Conservation (phyloP, 176 grass and related monocot species). For the Aegilops longissima region DNA sequence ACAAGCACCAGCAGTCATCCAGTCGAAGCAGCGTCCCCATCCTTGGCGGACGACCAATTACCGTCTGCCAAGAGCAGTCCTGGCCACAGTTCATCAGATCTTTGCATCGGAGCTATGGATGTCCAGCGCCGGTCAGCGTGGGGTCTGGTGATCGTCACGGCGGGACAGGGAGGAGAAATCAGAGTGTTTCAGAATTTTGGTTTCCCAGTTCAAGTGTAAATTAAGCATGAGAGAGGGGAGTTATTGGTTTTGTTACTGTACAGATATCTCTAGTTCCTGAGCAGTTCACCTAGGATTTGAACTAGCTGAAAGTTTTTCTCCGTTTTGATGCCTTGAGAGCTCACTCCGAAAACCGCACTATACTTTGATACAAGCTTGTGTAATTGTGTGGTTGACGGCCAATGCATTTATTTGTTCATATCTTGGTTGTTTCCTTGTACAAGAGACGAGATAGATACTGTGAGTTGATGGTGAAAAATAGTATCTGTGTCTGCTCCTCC, state of each 20-base stretch:
- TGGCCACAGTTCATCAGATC: slow-evolving; percentile 41
- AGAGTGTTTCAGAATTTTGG: slow-evolving; percentile 96
- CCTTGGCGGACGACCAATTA: slow-evolving; percentile 55
- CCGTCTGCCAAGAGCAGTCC: slow-evolving; percentile 52
- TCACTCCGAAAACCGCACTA: slow-evolving; percentile 23
- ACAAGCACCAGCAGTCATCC: slow-evolving; percentile 24
- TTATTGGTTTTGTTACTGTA: slow-evolving; percentile 37
- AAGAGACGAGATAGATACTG: neutral
- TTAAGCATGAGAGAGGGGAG: slow-evolving; percentile 3
- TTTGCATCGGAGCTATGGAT: slow-evolving; percentile 55
- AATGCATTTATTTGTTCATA: slow-evolving; percentile 40
- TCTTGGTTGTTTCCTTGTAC: slow-evolving; percentile 15
- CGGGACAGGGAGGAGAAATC: slow-evolving; percentile 68
- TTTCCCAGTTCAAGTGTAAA: slow-evolving; percentile 86
- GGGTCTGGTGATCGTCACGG: slow-evolving; percentile 94
- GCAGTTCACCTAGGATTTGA: slow-evolving; percentile 17
- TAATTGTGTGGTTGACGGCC: slow-evolving; percentile 26
- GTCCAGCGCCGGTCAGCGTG: slow-evolving; percentile 61
- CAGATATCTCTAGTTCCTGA: slow-evolving; percentile 37
- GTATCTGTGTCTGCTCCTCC: neutral
- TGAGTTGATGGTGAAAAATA: neutral
- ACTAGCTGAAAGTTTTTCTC: neutral
- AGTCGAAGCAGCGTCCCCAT: slow-evolving; percentile 16
- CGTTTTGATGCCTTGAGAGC: neutral
- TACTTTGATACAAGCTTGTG: slow-evolving; percentile 36